phyloP scores from a whole-genome alignment of 179 eudicot species.

The Sideroxylon spinosum region DNA sequence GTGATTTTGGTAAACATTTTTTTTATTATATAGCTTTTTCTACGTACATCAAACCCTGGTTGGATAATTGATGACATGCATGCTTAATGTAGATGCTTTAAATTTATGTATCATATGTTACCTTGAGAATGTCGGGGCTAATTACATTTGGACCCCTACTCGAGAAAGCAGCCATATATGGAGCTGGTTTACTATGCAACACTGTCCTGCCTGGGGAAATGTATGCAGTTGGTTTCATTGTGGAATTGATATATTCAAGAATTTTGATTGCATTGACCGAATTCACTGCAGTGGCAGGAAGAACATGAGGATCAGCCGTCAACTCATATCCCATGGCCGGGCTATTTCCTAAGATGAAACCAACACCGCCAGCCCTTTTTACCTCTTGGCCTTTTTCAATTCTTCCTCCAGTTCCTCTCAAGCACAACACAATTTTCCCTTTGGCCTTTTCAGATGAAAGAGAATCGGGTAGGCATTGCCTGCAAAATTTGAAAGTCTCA shows the following conservation, averaged over 20 bases:
- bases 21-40: no score
- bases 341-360: slow-evolving; percentile 57
- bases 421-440: slow-evolving; percentile 69
- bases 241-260: slow-evolving; percentile 53
- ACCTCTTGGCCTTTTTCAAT: slow-evolving; percentile 71
- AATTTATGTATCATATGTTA: slow-evolving; percentile 8
- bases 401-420: slow-evolving; percentile 63
- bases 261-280: slow-evolving; percentile 36
- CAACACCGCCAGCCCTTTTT: slow-evolving; percentile 70
- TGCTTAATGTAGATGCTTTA: background rate
- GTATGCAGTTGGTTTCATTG: slow-evolving; percentile 46
- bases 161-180: slow-evolving; percentile 73
- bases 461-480: slow-evolving; percentile 65
- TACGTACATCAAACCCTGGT: no score
- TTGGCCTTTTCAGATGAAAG: slow-evolving; percentile 46
- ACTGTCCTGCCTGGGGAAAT: slow-evolving; percentile 47
- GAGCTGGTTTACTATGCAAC: slow-evolving; percentile 54
- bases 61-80: background rate
- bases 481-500: slow-evolving; percentile 2
- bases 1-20: no score
- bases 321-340: slow-evolving; percentile 46
- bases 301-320: slow-evolving; percentile 58
- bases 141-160: slow-evolving; percentile 70
- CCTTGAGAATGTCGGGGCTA: slow-evolving; percentile 78
- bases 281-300: slow-evolving; percentile 70